Percentiles rank a stretch among this genome's conserved stretches.
Conservation (phyloP, 352 stramenopile species). For the Phytopythium sindhum region DNA sequence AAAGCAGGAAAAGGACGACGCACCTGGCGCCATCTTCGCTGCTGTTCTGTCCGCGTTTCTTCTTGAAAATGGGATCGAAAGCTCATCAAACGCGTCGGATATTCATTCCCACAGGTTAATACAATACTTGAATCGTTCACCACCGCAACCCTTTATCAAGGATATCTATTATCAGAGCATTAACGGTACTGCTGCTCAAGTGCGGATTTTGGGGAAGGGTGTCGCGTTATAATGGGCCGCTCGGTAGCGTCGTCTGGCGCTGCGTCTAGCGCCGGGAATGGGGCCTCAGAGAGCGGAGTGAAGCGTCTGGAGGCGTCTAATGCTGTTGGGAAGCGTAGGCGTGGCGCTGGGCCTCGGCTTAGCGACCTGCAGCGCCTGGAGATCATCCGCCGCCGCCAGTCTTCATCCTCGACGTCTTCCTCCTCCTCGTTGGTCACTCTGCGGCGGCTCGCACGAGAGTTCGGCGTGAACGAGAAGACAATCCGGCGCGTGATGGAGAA, state of each 20-base stretch:
- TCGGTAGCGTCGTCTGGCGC: neutral
- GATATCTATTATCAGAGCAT: neutral
- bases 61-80: neutral
- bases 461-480: slow-evolving; percentile 25
- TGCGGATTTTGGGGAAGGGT: too few relatives aligned
- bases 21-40: slow-evolving; percentile 7
- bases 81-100: neutral
- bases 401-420: neutral
- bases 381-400: slow-evolving; percentile 20
- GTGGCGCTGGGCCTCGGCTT: slow-evolving; percentile 19
- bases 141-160: neutral
- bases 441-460: slow-evolving; percentile 22
- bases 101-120: neutral
- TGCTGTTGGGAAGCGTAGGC: slow-evolving; percentile 9
- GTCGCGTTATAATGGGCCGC: neutral
- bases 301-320: neutral
- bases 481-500: slow-evolving; percentile 19
- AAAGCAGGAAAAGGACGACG: neutral
- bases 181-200: neutral
- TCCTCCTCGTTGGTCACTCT: slow-evolving; percentile 8
- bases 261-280: neutral
- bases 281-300: neutral
- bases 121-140: neutral
- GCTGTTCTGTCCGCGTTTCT: neutral
- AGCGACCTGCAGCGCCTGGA: slow-evolving; percentile 29